phyloP scores from a whole-genome alignment of 306 rosid genomes.

The Vicia faba region DNA sequence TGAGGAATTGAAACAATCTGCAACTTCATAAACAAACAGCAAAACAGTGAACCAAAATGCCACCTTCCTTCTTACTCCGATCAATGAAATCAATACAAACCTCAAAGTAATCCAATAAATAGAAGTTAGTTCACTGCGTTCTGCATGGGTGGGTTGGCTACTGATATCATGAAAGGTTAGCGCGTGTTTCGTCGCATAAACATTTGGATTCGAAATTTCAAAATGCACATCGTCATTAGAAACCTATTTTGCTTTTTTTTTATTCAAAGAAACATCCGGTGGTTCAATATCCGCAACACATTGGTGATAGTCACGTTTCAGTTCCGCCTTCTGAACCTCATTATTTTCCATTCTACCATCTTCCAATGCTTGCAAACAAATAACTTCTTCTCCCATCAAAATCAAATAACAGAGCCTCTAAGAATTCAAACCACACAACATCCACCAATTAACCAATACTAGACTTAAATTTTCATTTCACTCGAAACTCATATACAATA shows the following conservation, averaged over 20 bases:
- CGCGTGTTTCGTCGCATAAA: conserved; percentile 60
- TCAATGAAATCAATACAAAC: conserved; percentile 83
- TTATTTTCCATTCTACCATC: conserved; percentile 53
- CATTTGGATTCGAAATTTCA: conserved; percentile 77
- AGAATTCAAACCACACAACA: conserved; percentile 42
- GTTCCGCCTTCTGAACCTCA: conserved; percentile 47
- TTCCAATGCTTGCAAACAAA: conserved; percentile 48
- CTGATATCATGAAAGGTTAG: conserved; percentile 69
- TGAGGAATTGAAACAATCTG: no score
- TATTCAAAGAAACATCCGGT: conserved; percentile 45
- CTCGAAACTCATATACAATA: conserved; percentile 37
- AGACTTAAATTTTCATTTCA: conserved; percentile 29
- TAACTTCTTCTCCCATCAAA: conserved; percentile 83
- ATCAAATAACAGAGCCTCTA: conserved; percentile 47
- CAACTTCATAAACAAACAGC: no score
- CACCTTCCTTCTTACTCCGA: conserved; percentile 68
- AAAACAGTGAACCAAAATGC: conserved; percentile 90
- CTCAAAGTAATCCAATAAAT: conserved; percentile 74
- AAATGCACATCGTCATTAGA: conserved; percentile 85
- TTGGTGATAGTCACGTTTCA: conserved; percentile 66
- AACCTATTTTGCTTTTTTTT: conserved; percentile 74
- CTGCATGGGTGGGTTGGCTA: conserved; percentile 70
- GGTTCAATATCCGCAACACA: conserved; percentile 53
- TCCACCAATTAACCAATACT: conserved; percentile 40
- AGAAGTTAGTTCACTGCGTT: conserved; percentile 76